A percentile compares a stretch with the other conserved stretches of the same genome.
Evolutionary conservation across 192 early-diverging fungal species (phyloP).

Genomic region (Geranomyces variabilis): DNA sequence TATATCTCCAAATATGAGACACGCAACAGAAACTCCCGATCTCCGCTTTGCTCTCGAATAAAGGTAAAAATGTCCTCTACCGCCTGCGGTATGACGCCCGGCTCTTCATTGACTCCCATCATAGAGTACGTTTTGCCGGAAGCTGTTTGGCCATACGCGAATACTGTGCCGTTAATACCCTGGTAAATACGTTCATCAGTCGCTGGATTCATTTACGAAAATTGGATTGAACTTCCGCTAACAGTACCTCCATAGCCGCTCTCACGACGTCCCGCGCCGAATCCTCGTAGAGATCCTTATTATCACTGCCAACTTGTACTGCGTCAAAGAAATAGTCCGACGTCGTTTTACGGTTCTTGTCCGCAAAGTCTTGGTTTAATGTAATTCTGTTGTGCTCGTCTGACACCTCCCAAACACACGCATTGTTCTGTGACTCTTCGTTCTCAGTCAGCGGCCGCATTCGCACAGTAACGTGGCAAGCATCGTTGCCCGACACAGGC

Average conservation of each 20-base stretch:
- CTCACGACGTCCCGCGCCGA: constrained; percentile 60
- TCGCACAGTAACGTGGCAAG: constrained; percentile 24
- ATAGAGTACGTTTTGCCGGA: constrained; percentile 88
- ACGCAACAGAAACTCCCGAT: constrained; percentile 84
- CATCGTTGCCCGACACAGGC: not conserved
- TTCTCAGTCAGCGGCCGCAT: constrained; percentile 19
- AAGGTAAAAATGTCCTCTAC: constrained; percentile 66
- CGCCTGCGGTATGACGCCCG: constrained; percentile 71
- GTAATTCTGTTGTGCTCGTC: not conserved
- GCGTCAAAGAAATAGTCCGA: constrained; percentile 31
- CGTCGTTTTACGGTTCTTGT: constrained; percentile 7
- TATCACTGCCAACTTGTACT: constrained; percentile 58
- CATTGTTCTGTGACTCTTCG: not conserved
- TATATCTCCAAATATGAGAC: constrained; percentile 99
- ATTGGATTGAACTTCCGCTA: constrained; percentile 71
- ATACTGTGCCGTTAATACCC: constrained; percentile 73
- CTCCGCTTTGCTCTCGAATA: constrained; percentile 57
- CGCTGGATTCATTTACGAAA: not conserved
- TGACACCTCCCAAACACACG: constrained; percentile 21
- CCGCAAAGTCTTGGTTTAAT: constrained; percentile 21
- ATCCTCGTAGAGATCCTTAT: constrained; percentile 53
- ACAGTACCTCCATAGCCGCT: constrained; percentile 73
- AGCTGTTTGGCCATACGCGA: constrained; percentile 98
- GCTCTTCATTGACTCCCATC: constrained; percentile 63
- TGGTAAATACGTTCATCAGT: not conserved